Evolutionary conservation across 805 yeast genomes (phyloP).

Genomic region (Candida takata): DNA sequence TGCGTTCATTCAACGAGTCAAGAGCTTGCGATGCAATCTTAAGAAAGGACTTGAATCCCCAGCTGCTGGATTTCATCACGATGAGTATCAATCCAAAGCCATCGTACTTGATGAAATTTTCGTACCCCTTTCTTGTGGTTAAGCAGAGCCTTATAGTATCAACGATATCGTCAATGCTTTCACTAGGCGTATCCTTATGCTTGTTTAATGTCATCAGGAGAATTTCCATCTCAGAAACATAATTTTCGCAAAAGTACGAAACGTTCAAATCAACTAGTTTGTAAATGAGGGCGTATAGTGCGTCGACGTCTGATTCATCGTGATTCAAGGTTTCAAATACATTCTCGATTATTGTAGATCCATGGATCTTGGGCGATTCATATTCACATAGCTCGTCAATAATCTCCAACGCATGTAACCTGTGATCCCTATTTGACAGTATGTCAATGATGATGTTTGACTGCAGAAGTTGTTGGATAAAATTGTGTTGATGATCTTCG

Average conservation of each 20-base stretch:
- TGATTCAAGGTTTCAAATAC: constrained; percentile 1
- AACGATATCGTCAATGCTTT: constrained; percentile 8
- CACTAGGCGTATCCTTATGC: constrained; percentile 2
- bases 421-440: neutral
- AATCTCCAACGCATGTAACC: constrained; percentile 1
- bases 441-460: constrained; percentile 1
- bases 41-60: constrained; percentile 10
- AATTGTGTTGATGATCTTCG: constrained; percentile 5
- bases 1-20: constrained; percentile 8
- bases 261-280: constrained; percentile 6
- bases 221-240: constrained; percentile 10
- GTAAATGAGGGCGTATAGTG: constrained; percentile 3
- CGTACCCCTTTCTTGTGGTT: constrained; percentile 5
- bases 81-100: constrained; percentile 15
- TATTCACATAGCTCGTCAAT: constrained; percentile 7
- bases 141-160: constrained; percentile 11
- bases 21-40: constrained; percentile 9
- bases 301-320: neutral
- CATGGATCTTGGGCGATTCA: neutral
- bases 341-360: neutral
- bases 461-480: constrained; percentile 4
- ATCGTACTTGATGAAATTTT: constrained; percentile 12
- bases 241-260: constrained; percentile 1
- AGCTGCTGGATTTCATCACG: constrained; percentile 5
- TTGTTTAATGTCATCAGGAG: constrained; percentile 5